phyloP scores from a whole-genome alignment of 2,329 filamentous ascomycete species.

The Cadophora sp. region DNA sequence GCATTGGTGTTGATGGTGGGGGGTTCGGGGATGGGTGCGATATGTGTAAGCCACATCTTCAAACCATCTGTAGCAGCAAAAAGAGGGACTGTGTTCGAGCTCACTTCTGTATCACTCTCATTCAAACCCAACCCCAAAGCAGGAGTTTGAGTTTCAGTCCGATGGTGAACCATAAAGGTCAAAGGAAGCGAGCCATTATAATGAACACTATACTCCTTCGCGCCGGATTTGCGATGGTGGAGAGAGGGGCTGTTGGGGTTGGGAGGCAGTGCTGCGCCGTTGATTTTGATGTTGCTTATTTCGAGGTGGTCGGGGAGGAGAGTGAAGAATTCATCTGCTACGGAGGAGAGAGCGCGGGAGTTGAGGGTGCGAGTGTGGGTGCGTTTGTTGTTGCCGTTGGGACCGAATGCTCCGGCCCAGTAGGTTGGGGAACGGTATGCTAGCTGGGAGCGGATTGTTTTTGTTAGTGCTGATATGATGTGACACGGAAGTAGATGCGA shows the following conservation, averaged over 20 bases:
- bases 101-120: not conserved
- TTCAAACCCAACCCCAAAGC: not conserved
- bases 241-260: not conserved
- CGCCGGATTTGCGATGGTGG: not conserved
- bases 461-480: no score
- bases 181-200: conserved; percentile 23
- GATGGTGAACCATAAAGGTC: conserved; percentile 23
- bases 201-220: conserved; percentile 9
- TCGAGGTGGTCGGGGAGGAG: conserved; percentile 16
- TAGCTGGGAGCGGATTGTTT: no score
- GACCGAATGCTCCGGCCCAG: conserved; percentile 21
- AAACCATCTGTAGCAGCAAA: conserved; percentile 23
- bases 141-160: no score
- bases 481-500: no score
- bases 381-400: conserved; percentile 17
- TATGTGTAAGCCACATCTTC: conserved; percentile 17
- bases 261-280: not conserved
- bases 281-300: conserved; percentile 21
- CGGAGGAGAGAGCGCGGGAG: not conserved
- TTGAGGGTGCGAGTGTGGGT: not conserved
- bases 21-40: conserved; percentile 3
- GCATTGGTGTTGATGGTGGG: not conserved
- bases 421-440: conserved; percentile 12
- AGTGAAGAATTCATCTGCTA: conserved; percentile 19
- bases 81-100: conserved; percentile 4